Evolutionary conservation across 371 early-diverging fungal genomes (phyloP), one percentile per base, ranked within the genome.

Genomic region (Actinomortierella wolfii): DNA sequence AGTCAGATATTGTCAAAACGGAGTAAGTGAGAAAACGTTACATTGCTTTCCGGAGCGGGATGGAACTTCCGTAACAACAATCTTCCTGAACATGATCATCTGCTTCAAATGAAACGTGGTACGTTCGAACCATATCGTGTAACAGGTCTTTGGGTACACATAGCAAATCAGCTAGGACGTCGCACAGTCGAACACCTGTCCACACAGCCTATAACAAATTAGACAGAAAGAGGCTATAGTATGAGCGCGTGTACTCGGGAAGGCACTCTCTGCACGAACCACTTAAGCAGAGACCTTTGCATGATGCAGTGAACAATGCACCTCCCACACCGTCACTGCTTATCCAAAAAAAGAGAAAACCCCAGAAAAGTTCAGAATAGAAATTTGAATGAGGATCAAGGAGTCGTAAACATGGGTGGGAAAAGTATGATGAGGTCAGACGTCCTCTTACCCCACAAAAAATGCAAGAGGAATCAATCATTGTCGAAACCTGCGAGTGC

Each of bases 31-130:
- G 34, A 11, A 45, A 14, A 15, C 63, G 80, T 67, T 81, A 83
- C 86, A 93, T 69, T 13, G 88, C 94, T 76, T 91, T 93, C 39
- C 82, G 76, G 24, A 92, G 68, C 3, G 94, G 94, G 25, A 95
- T 89, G 5, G 92, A 91, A 25, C 91, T 87, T 6, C 93, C 94
- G 67, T 95, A 95, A 52, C 87, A 83, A 26, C 57, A 78, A 54
- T 90, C 89, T 40, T 90, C 89, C 26, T 81, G 78, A 25, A 89
- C 89, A 61, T 88, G 82, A 54, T 86, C 92, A 39, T 91, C 83
- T 11, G 87, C 84, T 15, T 86, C 83, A 76, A 95, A 91, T 17
- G 85, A 79, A 24, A 92, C 91, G 76, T 93, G 94, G 8, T 81
- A 78, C 39, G 71, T 67, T 8, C 68, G 69, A 43, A 82, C 43